Conservation (phyloP, 23 red algal species). For the Gracilaria vermiculophylla region DNA sequence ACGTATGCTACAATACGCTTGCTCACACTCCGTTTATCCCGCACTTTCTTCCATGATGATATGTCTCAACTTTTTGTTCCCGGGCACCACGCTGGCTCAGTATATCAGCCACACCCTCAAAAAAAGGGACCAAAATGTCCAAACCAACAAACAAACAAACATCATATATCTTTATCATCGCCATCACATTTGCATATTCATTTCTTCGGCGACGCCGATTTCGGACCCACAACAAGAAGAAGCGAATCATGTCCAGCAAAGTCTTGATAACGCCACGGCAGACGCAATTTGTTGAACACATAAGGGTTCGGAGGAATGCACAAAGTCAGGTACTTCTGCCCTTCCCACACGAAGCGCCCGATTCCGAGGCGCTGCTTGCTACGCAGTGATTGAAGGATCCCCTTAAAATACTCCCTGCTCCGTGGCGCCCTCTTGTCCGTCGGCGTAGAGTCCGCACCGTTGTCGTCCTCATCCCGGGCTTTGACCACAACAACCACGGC, state of each 20-base stretch:
- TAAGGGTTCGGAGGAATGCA: constrained; percentile 57
- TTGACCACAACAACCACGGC: constrained; percentile 65
- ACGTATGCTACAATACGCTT: constrained; percentile 39
- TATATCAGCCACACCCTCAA: not conserved
- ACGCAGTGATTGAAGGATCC: constrained; percentile 47
- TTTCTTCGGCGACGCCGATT: constrained; percentile 23
- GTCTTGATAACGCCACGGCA: constrained; percentile 58
- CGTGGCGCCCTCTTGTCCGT: constrained; percentile 25
- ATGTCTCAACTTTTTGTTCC: not conserved
- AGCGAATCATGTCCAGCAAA: constrained; percentile 50
- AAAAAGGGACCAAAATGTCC: not conserved
- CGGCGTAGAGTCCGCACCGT: not conserved
- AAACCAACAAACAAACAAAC: constrained; percentile 36
- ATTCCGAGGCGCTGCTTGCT: constrained; percentile 54
- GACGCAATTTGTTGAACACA: constrained; percentile 44
- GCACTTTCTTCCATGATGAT: constrained; percentile 18
- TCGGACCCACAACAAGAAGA: constrained; percentile 62
- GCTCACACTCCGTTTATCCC: constrained; percentile 16
- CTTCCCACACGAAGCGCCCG: constrained; percentile 1
- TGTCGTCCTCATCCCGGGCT: constrained; percentile 25
- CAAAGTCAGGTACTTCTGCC: constrained; percentile 41
- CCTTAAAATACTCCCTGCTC: constrained; percentile 38
- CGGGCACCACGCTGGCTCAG: not conserved
- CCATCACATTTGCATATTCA: not conserved
- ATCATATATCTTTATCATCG: constrained; percentile 41